These are phyloP conservation scores for Wickerhamiella australiensis DNA, from an alignment of 805 yeast genomes.

Conservation along the genomic window DNA sequence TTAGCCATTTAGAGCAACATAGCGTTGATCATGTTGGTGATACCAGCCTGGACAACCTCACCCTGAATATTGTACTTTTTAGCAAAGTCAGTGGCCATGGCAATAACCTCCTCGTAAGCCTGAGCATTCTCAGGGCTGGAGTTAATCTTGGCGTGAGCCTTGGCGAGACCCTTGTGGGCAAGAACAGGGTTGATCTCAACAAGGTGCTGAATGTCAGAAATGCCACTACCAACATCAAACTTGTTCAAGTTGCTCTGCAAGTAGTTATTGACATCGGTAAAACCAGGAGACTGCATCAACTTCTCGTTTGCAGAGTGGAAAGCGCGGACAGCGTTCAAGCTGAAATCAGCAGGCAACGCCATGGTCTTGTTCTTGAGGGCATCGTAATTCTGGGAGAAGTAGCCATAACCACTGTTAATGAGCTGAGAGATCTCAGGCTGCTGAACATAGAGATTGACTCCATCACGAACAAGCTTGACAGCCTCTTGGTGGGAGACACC, in stretches of 20 bases:
- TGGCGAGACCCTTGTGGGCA: not conserved
- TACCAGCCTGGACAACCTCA: not conserved
- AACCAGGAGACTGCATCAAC: not conserved
- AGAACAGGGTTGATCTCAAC: constrained; percentile 5
- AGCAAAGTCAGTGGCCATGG: constrained; percentile 3
- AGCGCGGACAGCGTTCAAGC: constrained; percentile 3
- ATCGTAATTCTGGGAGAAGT: not conserved
- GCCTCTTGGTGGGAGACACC: constrained; percentile 7
- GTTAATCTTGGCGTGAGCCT: not conserved
- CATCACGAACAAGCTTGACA: constrained; percentile 5
- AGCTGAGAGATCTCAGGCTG: constrained; percentile 4
- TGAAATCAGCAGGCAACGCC: not conserved
- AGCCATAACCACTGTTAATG: not conserved
- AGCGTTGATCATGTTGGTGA: constrained; percentile 3
- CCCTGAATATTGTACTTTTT: constrained; percentile 1
- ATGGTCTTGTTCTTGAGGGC: not conserved
- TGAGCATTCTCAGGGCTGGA: not conserved
- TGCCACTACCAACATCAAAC: constrained; percentile 4
- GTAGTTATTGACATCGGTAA: constrained; percentile 1
- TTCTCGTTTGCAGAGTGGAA: constrained; percentile 1
- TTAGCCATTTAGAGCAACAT: not conserved
- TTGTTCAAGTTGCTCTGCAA: not conserved
- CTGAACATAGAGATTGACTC: not conserved
- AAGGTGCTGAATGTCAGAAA: constrained; percentile 5
- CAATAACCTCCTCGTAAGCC: not conserved